phyloP scores from a whole-genome alignment of 208 protist genomes.

The Herpetomonas samuelpessoai region DNA sequence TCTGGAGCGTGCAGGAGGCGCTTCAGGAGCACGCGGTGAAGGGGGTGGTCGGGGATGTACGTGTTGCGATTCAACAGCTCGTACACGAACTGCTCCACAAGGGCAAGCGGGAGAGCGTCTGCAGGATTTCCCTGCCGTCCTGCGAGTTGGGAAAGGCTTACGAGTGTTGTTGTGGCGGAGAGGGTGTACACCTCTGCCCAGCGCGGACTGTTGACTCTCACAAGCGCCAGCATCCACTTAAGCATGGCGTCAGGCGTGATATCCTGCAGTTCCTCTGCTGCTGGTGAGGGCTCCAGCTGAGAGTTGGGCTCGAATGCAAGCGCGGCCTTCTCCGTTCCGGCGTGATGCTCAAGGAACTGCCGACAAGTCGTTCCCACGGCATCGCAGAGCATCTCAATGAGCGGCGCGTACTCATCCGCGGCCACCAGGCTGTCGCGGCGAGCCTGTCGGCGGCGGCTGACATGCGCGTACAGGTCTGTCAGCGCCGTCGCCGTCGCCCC shows the following conservation, averaged over 20 bases:
- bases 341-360: not conserved
- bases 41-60: slow-evolving; percentile 55
- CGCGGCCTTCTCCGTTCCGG: not conserved
- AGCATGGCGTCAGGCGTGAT: slow-evolving; percentile 10
- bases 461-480: not conserved
- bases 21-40: slow-evolving; percentile 48
- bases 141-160: not conserved
- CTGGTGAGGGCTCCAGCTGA: too few relatives aligned
- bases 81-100: slow-evolving; percentile 21
- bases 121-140: not conserved
- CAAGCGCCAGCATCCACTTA: slow-evolving; percentile 13
- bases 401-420: slow-evolving; percentile 46
- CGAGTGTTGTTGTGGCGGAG: slow-evolving; percentile 27
- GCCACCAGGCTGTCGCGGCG: slow-evolving; percentile 9
- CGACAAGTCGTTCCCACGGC: slow-evolving; percentile 17
- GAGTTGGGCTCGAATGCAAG: too few relatives aligned
- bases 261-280: not conserved
- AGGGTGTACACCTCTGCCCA: slow-evolving; percentile 59
- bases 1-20: slow-evolving; percentile 39
- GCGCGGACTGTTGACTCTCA: slow-evolving; percentile 34
- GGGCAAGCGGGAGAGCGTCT: slow-evolving; percentile 4
- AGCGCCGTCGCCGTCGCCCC: not conserved
- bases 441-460: not conserved
- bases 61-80: slow-evolving; percentile 50
- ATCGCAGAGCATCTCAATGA: slow-evolving; percentile 32